These are phyloP conservation scores for Malassezia dermatis DNA, from an alignment of 1,284 basidiomycete species.

Conservation along the genomic window DNA sequence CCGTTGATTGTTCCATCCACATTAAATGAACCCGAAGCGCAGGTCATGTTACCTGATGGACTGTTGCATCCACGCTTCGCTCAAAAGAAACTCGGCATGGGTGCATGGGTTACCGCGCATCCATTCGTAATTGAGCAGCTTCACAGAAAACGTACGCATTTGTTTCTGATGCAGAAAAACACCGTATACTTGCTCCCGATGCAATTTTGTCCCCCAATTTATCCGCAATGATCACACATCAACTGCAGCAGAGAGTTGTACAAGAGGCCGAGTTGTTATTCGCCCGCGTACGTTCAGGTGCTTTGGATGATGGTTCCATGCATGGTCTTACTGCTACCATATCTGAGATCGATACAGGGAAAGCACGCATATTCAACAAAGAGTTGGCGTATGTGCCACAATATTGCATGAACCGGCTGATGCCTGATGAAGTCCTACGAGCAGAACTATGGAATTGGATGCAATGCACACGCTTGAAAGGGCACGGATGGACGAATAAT, in stretches of 20 bases:
- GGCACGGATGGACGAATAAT: background rate
- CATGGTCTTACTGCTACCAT: background rate
- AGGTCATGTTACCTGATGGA: constrained; percentile 13
- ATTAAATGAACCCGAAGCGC: background rate
- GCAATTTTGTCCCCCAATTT: constrained; percentile 6
- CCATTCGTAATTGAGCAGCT: constrained; percentile 7
- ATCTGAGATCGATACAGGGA: background rate
- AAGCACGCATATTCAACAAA: background rate
- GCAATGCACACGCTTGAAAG: background rate
- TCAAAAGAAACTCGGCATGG: constrained; percentile 3
- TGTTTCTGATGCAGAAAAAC: background rate
- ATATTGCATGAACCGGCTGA: background rate
- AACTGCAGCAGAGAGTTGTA: constrained; percentile 15
- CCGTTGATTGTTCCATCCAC: background rate
- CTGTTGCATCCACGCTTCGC: constrained; percentile 19
- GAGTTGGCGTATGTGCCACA: background rate
- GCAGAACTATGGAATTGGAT: background rate
- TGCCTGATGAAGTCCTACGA: background rate
- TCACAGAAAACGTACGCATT: constrained; percentile 5
- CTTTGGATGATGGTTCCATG: background rate
- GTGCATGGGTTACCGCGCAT: constrained; percentile 12
- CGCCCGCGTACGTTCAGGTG: background rate
- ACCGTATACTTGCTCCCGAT: constrained; percentile 6
- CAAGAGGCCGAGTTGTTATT: constrained; percentile 18
- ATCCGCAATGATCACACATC: constrained; percentile 8